phyloP scores from a whole-genome alignment of 176 grass and related monocot species.

The Bonia amplexicaulis region DNA sequence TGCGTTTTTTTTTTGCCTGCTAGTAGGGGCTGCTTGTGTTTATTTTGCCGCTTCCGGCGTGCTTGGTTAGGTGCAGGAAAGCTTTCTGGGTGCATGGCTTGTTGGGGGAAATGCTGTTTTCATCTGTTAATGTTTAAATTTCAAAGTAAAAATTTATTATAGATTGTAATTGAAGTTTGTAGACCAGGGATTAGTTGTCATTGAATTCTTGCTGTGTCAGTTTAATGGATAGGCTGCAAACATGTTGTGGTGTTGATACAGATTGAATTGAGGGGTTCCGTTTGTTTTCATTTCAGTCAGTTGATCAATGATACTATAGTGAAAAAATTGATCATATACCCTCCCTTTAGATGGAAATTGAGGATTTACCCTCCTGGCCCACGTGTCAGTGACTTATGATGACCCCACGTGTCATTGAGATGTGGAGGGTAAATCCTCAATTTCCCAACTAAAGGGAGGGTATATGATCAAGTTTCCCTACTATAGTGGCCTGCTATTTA shows the following conservation, averaged over 20 bases:
- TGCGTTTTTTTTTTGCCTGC: background rate
- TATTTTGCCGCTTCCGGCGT: background rate
- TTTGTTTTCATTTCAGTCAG: background rate
- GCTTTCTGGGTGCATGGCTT: background rate
- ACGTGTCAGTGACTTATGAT: too few species aligned
- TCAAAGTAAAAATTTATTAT: background rate
- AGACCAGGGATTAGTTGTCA: background rate
- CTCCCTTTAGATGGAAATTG: too few species aligned
- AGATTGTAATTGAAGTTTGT: background rate
- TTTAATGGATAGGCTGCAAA: background rate
- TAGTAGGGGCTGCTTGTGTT: background rate
- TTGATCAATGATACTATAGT: background rate
- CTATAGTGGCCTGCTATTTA: background rate
- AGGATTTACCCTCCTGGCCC: too few species aligned
- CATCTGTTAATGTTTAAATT: background rate
- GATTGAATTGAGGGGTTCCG: background rate
- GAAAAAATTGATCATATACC: too few species aligned
- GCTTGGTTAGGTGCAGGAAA: background rate
- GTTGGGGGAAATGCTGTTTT: background rate
- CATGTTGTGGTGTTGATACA: background rate
- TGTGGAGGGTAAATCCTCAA: too few species aligned
- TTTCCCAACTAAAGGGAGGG: too few species aligned
- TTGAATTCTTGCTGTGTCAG: background rate
- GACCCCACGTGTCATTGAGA: too few species aligned
- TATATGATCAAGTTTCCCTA: too few species aligned